A percentile compares a stretch with the other conserved stretches of the same genome.
phyloP scores from a whole-genome alignment of 2,329 filamentous ascomycete species.

The Ophiosphaerella korrae region DNA sequence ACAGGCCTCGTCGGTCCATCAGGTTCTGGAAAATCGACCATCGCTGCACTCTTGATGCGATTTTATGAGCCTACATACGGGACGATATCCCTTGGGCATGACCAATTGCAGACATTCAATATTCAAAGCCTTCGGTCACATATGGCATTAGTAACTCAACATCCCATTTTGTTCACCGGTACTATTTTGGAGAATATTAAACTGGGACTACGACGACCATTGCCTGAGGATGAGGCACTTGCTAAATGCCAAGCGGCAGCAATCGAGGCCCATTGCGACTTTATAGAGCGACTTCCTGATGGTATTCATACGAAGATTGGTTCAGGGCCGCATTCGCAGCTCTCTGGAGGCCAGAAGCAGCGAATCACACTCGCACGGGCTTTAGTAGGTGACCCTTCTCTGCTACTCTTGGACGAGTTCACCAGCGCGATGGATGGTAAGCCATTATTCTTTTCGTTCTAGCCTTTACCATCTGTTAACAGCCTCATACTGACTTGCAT shows the following conservation, averaged over 20 bases:
- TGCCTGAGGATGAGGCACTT: conserved; percentile 46
- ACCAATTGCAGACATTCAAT: conserved; percentile 35
- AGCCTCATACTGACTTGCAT: not conserved
- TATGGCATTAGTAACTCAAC: conserved; percentile 42
- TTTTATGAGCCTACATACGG: conserved; percentile 46
- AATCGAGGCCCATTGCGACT: conserved; percentile 59
- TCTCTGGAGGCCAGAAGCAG: conserved; percentile 48
- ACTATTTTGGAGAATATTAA: conserved; percentile 46
- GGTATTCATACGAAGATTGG: conserved; percentile 42
- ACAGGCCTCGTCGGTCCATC: conserved; percentile 54
- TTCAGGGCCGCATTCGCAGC: conserved; percentile 38
- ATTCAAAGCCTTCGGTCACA: conserved; percentile 38
- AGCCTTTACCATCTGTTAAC: conserved; percentile 50
- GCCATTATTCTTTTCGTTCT: not conserved
- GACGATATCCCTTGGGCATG: conserved; percentile 30
- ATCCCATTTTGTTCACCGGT: conserved; percentile 41
- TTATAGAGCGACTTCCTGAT: conserved; percentile 42
- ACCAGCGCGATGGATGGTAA: conserved; percentile 40
- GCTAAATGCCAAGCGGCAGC: conserved; percentile 57
- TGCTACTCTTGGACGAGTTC: conserved; percentile 45
- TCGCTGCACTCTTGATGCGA: conserved; percentile 50
- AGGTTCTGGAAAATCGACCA: conserved; percentile 53
- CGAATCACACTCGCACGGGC: conserved; percentile 46
- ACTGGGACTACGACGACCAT: conserved; percentile 31
- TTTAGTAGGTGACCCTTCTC: conserved; percentile 37